phyloP scores from a whole-genome alignment of 306 rosid genomes.

The Pyrus bretschneideri region DNA sequence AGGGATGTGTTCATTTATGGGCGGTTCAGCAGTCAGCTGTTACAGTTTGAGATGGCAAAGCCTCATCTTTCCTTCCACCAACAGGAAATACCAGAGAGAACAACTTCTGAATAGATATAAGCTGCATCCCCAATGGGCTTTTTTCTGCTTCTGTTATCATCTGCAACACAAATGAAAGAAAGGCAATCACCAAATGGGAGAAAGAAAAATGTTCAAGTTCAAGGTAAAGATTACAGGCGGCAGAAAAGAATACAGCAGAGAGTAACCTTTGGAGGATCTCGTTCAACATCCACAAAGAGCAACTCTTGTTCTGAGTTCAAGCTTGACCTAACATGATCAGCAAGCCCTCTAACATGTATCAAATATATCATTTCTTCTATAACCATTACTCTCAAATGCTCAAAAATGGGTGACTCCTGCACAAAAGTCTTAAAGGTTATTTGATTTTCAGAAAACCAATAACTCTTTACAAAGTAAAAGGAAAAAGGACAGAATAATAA shows the following conservation, averaged over 20 bases:
- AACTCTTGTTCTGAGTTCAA: slow-evolving; percentile 42
- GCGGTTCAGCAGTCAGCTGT: slow-evolving; percentile 12
- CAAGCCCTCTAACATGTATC: slow-evolving; percentile 44
- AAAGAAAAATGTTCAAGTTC: not conserved
- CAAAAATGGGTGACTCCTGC: slow-evolving; percentile 45
- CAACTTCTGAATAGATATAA: slow-evolving; percentile 58
- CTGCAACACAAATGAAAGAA: slow-evolving; percentile 28
- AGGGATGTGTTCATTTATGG: slow-evolving; percentile 4
- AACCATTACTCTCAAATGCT: slow-evolving; percentile 61
- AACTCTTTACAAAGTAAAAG: not conserved
- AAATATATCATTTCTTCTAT: slow-evolving; percentile 89
- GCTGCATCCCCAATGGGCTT: slow-evolving; percentile 48
- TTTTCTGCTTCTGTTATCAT: slow-evolving; percentile 48
- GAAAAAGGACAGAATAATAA: not conserved
- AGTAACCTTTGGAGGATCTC: slow-evolving; percentile 67
- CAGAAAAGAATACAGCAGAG: not conserved
- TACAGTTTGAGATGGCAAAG: slow-evolving; percentile 15
- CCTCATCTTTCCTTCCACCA: slow-evolving; percentile 18
- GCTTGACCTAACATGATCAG: slow-evolving; percentile 37
- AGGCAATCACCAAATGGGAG: slow-evolving; percentile 1
- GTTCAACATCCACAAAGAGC: slow-evolving; percentile 68
- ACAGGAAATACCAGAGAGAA: slow-evolving; percentile 43
- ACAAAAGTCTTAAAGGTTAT: not conserved
- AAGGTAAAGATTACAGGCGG: not conserved
- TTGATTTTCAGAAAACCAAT: not conserved